phyloP scores from a whole-genome alignment of 2,329 filamentous ascomycete genomes.

The Lachnellula hyalina region DNA sequence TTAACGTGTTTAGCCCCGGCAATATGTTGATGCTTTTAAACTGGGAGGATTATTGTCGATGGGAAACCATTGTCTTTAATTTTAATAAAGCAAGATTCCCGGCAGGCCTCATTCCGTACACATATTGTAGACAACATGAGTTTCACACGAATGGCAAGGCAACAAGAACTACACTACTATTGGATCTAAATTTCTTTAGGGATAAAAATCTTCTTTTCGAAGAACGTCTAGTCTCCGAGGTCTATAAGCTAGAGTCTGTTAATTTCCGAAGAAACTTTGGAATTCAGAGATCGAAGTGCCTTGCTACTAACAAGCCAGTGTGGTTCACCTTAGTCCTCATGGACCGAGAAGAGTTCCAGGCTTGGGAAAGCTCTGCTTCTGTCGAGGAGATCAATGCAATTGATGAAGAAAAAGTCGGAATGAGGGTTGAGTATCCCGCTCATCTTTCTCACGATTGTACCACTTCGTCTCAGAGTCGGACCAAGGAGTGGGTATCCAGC shows the following conservation, averaged over 20 bases:
- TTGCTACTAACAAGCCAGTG: background rate
- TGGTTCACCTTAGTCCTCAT: background rate
- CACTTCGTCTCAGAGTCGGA: background rate
- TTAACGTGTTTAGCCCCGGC: background rate
- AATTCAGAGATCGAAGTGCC: background rate
- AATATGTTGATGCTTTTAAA: background rate
- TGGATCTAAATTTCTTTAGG: background rate
- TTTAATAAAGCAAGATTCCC: background rate
- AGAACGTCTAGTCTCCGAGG: background rate
- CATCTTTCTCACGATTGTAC: background rate
- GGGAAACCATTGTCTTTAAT: background rate
- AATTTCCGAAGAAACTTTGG: background rate
- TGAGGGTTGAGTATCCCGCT: background rate
- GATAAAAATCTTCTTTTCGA: background rate
- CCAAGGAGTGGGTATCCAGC: background rate
- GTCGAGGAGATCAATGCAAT: background rate
- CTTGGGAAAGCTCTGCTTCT: background rate
- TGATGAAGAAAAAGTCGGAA: background rate
- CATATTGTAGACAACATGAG: background rate
- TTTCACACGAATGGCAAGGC: background rate
- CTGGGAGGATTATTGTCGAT: background rate
- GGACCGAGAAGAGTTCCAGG: background rate
- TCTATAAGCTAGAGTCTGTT: background rate
- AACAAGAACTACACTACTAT: background rate
- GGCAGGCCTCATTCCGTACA: background rate